Conservation (phyloP, 495 filamentous ascomycete species). For the Extremus antarcticus region DNA sequence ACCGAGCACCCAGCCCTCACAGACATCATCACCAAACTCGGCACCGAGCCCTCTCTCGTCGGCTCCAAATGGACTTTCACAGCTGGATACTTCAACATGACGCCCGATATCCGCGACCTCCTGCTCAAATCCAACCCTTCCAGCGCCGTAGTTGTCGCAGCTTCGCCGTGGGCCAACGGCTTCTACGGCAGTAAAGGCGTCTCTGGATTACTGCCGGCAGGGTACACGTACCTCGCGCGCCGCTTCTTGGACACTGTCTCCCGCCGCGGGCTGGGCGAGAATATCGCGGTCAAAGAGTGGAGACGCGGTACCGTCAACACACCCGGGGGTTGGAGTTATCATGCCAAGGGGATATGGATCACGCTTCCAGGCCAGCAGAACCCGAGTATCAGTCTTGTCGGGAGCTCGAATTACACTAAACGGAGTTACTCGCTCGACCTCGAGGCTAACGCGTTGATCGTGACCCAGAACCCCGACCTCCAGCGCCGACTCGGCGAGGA, state of each 20-base stretch:
- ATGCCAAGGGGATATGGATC: conserved; percentile 94
- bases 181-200: conserved; percentile 86
- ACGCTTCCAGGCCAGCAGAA: conserved; percentile 44
- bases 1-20: conserved; percentile 79
- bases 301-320: conserved; percentile 66
- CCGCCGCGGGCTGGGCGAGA: conserved; percentile 43
- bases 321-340: conserved; percentile 87
- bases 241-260: conserved; percentile 67
- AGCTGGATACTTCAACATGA: conserved; percentile 96
- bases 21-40: conserved; percentile 57
- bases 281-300: conserved; percentile 81
- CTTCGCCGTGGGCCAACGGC: conserved; percentile 89
- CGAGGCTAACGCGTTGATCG: conserved; percentile 73
- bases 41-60: conserved; percentile 45
- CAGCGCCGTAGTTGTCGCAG: conserved; percentile 75
- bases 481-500: conserved; percentile 66
- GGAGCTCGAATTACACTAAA: conserved; percentile 93
- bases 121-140: conserved; percentile 58
- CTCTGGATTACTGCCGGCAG: conserved; percentile 77
- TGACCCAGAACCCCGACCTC: conserved; percentile 66
- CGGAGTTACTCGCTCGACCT: conserved; percentile 84
- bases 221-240: conserved; percentile 78
- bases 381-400: conserved; percentile 73
- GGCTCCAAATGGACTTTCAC: conserved; percentile 86
- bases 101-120: conserved; percentile 64